These are phyloP conservation scores for Gymnopilus junonius DNA, from an alignment of 768 basidiomycete species.

Conservation along the genomic window DNA sequence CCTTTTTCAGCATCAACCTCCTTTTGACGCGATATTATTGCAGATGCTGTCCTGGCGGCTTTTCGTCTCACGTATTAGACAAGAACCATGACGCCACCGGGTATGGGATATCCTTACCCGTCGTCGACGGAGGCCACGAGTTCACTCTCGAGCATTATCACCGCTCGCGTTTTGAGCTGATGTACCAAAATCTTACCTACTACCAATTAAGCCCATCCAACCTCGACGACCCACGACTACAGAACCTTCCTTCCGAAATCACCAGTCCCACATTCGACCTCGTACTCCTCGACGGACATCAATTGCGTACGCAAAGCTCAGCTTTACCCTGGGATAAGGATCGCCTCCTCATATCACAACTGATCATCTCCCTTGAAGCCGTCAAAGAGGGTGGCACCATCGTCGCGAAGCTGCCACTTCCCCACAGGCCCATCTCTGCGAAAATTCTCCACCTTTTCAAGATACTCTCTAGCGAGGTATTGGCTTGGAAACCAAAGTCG, in stretches of 20 bases:
- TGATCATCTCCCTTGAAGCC: constrained; percentile 5
- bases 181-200: constrained; percentile 1
- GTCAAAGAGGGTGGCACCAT: constrained; percentile 7
- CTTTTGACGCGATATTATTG: background rate
- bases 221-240: background rate
- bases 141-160: background rate
- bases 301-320: constrained; percentile 2
- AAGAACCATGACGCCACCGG: constrained; percentile 1
- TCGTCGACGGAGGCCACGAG: constrained; percentile 8
- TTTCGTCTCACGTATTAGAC: constrained; percentile 9
- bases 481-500: background rate
- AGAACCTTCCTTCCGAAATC: background rate
- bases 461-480: background rate
- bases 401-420: constrained; percentile 7
- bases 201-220: background rate
- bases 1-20: background rate
- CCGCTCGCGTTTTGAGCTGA: background rate
- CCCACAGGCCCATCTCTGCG: constrained; percentile 4
- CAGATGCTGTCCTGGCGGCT: constrained; percentile 13
- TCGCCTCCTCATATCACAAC: constrained; percentile 10
- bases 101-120: constrained; percentile 6
- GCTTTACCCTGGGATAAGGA: constrained; percentile 7
- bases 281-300: constrained; percentile 9
- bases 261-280: background rate
- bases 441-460: constrained; percentile 1